phyloP scores from a whole-genome alignment of 2,329 filamentous ascomycete species.

The Beauveria scarabaeidicola region DNA sequence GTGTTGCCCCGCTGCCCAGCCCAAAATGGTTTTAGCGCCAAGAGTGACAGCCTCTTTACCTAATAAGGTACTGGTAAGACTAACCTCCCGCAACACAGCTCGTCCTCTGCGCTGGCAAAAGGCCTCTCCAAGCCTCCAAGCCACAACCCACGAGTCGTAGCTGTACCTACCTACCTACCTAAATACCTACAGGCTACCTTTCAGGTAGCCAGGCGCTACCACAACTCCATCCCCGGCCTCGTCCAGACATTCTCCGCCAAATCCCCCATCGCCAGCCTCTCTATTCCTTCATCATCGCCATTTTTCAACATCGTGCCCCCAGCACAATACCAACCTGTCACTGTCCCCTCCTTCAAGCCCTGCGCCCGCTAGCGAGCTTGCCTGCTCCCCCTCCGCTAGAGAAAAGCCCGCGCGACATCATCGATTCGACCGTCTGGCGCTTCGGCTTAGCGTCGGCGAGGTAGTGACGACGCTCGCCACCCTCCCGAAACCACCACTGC shows the following conservation, averaged over 20 bases:
- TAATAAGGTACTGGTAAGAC: too few relatives aligned
- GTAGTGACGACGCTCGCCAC: slow-evolving; percentile 9
- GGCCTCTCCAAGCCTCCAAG: background rate
- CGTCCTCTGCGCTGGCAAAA: background rate
- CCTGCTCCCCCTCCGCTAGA: background rate
- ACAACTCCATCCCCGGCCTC: background rate
- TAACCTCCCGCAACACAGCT: background rate
- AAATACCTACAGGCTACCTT: background rate
- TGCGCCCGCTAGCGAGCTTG: background rate
- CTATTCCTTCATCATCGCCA: background rate
- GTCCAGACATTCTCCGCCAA: background rate
- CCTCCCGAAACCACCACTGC: slow-evolving; percentile 1
- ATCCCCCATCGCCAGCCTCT: background rate
- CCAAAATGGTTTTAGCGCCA: background rate
- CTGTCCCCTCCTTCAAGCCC: background rate
- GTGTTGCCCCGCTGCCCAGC: too few relatives aligned
- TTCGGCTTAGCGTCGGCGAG: slow-evolving; percentile 11
- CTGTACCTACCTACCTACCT: too few relatives aligned
- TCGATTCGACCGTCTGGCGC: slow-evolving; percentile 3
- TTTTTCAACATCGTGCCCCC: background rate
- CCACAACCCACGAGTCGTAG: slow-evolving; percentile 9
- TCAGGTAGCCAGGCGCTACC: background rate
- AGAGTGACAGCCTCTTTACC: background rate
- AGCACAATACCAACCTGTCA: background rate
- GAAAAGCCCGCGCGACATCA: slow-evolving; percentile 5